Evolutionary conservation across 1,284 basidiomycete genomes (phyloP).

Genomic region (Sporisorium sorghi): DNA sequence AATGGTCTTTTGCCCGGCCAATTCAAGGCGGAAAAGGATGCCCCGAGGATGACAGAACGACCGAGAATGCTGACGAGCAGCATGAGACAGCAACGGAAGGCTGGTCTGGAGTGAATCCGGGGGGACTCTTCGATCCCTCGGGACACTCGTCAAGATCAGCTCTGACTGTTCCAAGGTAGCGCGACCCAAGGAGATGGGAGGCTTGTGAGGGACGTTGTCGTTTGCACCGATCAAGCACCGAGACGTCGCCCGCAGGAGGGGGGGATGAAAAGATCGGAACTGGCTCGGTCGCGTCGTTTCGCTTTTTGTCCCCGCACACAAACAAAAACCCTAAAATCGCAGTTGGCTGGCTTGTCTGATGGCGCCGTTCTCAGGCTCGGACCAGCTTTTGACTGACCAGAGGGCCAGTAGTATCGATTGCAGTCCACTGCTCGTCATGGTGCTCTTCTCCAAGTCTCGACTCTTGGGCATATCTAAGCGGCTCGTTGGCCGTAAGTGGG

Average conservation of each 20-base stretch:
- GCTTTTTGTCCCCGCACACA: neutral
- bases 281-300: conserved; percentile 18
- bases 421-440: no score
- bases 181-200: no score
- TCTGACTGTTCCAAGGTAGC: no score
- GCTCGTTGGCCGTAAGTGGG: no score
- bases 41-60: neutral
- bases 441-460: no score
- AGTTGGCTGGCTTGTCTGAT: neutral
- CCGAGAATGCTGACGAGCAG: neutral
- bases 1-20: conserved; percentile 1
- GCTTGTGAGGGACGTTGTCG: no score
- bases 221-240: conserved; percentile 12
- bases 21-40: neutral
- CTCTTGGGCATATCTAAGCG: no score
- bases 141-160: neutral
- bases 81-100: no score
- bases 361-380: neutral
- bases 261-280: conserved; percentile 1
- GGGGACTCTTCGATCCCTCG: neutral
- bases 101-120: conserved; percentile 15
- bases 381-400: no score
- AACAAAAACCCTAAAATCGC: neutral
- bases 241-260: neutral
- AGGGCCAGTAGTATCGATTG: no score